Evolutionary conservation across 1,284 basidiomycete genomes (phyloP).

Genomic region (Lignosus rhinocerotis): DNA sequence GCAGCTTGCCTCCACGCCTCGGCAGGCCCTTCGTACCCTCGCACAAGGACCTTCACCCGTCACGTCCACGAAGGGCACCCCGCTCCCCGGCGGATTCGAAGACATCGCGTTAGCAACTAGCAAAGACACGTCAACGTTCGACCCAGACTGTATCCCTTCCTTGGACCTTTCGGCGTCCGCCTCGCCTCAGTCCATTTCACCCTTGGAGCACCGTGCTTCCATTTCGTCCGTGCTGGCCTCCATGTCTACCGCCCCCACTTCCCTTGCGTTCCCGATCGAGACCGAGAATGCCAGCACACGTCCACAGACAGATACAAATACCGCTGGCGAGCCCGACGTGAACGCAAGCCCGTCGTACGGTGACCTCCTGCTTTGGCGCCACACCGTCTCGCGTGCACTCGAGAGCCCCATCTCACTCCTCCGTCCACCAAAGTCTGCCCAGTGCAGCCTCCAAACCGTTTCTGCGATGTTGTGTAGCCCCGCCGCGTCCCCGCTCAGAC

Average conservation of each 20-base stretch:
- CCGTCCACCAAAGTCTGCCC: slow-evolving; percentile 7
- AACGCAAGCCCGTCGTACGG: background rate
- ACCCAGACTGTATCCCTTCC: slow-evolving; percentile 4
- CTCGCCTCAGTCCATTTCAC: slow-evolving; percentile 2
- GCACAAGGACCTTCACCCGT: slow-evolving; percentile 1
- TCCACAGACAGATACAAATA: background rate
- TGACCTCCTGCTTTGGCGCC: slow-evolving; percentile 10
- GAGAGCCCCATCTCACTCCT: slow-evolving; percentile 10
- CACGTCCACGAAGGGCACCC: background rate
- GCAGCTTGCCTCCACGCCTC: slow-evolving; percentile 18
- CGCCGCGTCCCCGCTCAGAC: slow-evolving; percentile 2
- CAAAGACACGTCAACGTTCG: background rate
- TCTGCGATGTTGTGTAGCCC: background rate
- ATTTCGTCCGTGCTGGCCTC: slow-evolving; percentile 4
- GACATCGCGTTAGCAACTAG: slow-evolving; percentile 9
- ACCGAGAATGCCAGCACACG: background rate
- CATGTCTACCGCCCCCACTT: slow-evolving; percentile 14
- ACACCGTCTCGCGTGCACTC: slow-evolving; percentile 5
- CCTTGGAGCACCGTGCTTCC: slow-evolving; percentile 5
- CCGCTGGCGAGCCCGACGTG: background rate
- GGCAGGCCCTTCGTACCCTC: slow-evolving; percentile 7
- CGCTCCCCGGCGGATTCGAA: slow-evolving; percentile 1
- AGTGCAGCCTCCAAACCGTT: background rate
- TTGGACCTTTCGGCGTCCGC: slow-evolving; percentile 6
- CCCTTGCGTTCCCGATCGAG: slow-evolving; percentile 12